Base-by-base conservation (phyloP, 305 asterid genomes). In the Fraxinus paxiana region DNA sequence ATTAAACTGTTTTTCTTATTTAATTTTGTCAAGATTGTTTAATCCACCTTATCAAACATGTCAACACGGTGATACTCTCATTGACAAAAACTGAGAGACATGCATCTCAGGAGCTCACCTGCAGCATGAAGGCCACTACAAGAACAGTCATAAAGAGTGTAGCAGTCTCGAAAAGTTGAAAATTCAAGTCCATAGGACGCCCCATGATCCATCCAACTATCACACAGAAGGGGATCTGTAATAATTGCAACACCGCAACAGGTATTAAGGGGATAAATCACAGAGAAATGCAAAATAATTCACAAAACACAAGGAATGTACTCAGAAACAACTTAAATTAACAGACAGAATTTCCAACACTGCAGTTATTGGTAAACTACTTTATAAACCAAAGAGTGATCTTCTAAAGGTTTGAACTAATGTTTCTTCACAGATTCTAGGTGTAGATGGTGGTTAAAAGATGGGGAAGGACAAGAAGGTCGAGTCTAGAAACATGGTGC, bases 121-220 rank as follows among this genome's bases (percentile, higher is more conserved):
- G 98, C 82, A 93, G 85, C 96, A 92, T 87, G 86, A 93, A 89
- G 59, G 92, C 91, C 46, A 92, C 98, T 72, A 93, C 97, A 74
- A 93, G 91, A 79, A 92, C 97, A 0, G 94, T 93, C 92, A 93
- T 92, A 78, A 93, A 84, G 31, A 93, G 94, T 3, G 93, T 85
- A 33, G 96, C 93, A 1, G 97, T 93, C 89, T 93, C 98, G 46
- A 93, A 93, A 59, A 93, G 84, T 82, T 92, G 95, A 65, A 93
- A 93, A 81, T 93, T 92, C 87, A 93, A 85, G 87, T 92, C 96
- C 97, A 93, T 89, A 0, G 93, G 91, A 37, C 80, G 84, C 31
- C 88, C 94, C 91, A 89, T 92, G 77, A 89, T 85, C 98, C 98
- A 93, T 43, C 97, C 98, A 72, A 91, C 88, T 35, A 93, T 90